Percentiles rank a stretch among this genome's conserved stretches.
Conservation (phyloP, 495 filamentous ascomycete genomes). For the Aspergillus cavernicola region DNA sequence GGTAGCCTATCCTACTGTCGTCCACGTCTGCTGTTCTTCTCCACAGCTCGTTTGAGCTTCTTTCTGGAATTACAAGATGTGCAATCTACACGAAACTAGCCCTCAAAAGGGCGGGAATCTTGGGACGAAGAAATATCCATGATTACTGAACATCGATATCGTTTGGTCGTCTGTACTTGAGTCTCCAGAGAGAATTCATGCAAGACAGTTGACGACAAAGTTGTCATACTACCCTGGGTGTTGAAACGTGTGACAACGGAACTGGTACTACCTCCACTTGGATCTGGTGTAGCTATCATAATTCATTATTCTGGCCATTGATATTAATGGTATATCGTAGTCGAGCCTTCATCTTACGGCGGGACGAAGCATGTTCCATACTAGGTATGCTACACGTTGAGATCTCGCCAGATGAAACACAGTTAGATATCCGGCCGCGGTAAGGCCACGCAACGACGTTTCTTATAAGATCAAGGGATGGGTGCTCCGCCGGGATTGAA, state of each 20-base stretch:
- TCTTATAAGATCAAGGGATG: neutral
- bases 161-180: too few species aligned
- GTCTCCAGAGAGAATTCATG: too few species aligned
- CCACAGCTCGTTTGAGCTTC: conserved; percentile 16
- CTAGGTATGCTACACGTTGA: neutral
- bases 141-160: too few species aligned
- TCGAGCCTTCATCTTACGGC: neutral
- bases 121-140: too few species aligned
- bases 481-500: neutral
- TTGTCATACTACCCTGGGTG: too few species aligned
- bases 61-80: conserved; percentile 4
- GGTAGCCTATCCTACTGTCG: conserved; percentile 4
- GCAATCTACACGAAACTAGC: conserved; percentile 18
- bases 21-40: conserved; percentile 4
- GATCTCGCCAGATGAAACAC: conserved; percentile 7
- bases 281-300: too few species aligned
- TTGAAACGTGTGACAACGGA: too few species aligned
- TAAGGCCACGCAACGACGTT: neutral
- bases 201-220: too few species aligned
- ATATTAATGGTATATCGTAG: too few species aligned
- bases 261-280: too few species aligned
- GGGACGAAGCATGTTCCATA: neutral
- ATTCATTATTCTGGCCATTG: too few species aligned
- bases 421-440: neutral
- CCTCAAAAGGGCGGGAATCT: too few species aligned